phyloP scores from a whole-genome alignment of 306 rosid genomes.

The Cucumis cinereus region DNA sequence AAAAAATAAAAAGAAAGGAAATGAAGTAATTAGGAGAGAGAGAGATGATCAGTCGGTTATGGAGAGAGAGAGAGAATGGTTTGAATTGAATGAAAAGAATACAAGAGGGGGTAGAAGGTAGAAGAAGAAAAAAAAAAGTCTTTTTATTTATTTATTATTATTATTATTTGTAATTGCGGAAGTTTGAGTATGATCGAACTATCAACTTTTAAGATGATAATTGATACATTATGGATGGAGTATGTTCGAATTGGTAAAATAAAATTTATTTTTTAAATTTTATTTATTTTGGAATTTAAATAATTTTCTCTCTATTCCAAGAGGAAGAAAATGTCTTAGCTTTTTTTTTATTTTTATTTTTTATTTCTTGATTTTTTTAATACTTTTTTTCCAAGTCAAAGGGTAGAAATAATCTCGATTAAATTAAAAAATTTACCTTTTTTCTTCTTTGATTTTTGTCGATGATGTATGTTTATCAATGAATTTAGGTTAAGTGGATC shows the following conservation, averaged over 20 bases:
- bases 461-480: neutral
- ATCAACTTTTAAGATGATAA: no score
- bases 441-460: neutral
- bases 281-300: neutral
- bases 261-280: no score
- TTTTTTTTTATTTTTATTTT: constrained; percentile 6
- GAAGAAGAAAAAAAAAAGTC: no score
- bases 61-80: constrained; percentile 12
- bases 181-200: no score
- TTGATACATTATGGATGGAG: no score
- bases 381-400: neutral
- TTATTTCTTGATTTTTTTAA: neutral
- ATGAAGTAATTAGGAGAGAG: neutral
- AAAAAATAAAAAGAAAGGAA: constrained; percentile 5
- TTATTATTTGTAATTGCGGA: no score
- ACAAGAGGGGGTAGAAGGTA: neutral
- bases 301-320: constrained; percentile 3
- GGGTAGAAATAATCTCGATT: neutral
- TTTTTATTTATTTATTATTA: neutral
- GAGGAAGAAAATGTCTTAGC: neutral
- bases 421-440: neutral
- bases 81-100: constrained; percentile 36
- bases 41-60: constrained; percentile 11
- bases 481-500: neutral
- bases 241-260: no score